Percentiles rank a stretch among this genome's conserved stretches.
Conservation (phyloP, 176 grass and related monocot genomes). For the Musa itinerans region DNA sequence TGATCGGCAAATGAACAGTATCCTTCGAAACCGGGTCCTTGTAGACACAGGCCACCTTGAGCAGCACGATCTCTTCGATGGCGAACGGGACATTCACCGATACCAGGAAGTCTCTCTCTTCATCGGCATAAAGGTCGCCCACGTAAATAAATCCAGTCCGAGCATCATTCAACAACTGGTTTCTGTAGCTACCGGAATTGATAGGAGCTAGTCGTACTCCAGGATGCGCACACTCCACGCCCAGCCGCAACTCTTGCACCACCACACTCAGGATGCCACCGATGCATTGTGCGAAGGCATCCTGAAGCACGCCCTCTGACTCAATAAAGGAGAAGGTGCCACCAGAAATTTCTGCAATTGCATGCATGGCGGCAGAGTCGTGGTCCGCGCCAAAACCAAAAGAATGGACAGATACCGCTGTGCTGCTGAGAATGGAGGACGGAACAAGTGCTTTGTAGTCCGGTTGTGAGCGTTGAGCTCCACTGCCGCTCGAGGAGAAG, state of each 20-base stretch:
- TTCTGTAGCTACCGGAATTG: slow-evolving; percentile 50
- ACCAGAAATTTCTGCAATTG: slow-evolving; percentile 35
- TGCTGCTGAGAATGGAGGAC: background rate
- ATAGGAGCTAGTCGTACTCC: slow-evolving; percentile 24
- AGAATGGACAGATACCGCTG: slow-evolving; percentile 41
- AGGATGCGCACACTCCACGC: slow-evolving; percentile 6
- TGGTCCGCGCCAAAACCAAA: slow-evolving; percentile 78
- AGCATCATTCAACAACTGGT: slow-evolving; percentile 28
- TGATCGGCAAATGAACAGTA: background rate
- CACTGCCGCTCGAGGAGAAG: background rate
- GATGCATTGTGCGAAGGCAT: slow-evolving; percentile 75
- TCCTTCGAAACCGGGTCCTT: slow-evolving; percentile 16
- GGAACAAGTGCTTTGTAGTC: slow-evolving; percentile 50
- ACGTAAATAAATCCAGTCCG: slow-evolving; percentile 23
- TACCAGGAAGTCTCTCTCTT: slow-evolving; percentile 50
- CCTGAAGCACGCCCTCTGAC: slow-evolving; percentile 47
- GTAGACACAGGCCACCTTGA: slow-evolving; percentile 36
- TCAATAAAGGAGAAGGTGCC: slow-evolving; percentile 77
- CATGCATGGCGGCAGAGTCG: slow-evolving; percentile 57
- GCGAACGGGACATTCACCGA: slow-evolving; percentile 30
- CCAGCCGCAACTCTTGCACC: slow-evolving; percentile 27
- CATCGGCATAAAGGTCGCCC: slow-evolving; percentile 52
- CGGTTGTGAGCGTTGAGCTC: background rate
- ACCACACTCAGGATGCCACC: slow-evolving; percentile 61
- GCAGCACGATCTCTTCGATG: slow-evolving; percentile 13